Evolutionary conservation across 164 flowering plant genomes (phyloP), one percentile per base, ranked within the genome.

Genomic region (Houttuynia cordata): DNA sequence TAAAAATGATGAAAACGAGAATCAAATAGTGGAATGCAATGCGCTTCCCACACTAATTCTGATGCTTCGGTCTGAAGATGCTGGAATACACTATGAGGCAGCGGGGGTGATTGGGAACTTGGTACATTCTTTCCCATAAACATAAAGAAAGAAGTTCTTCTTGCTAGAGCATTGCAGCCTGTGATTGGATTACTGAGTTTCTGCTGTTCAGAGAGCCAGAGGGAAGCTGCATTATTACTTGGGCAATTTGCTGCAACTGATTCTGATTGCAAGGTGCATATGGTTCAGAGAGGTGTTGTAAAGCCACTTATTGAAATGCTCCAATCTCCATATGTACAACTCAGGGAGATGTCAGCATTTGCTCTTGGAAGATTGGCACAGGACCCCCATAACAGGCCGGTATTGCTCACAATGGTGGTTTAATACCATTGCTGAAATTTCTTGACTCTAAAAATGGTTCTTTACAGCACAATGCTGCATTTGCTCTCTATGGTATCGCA

Each of bases 61-160:
- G 60, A 94, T 94, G 99, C 88, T 94, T 55, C 77, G 88, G 30
- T 88, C 96, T 25, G 96, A 91, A 74, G 96, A 94, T 78, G 77
- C 97, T 73, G 88, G 87, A 20, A 88, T 91, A 70, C 99, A 94
- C 66, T 91, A 91, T 77, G 99, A 94, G 73, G 97, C 99, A 76
- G 99, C 91, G 78, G 99, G 99, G 60, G 99, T 94, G 7, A 91
- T 94, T 64, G 99, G 99, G 66, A 94, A 94, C 75, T 75, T 94
- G 70, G 99, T 94, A 3, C 99, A 94, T 64, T 94, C 99, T 25
- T 94, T 97, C 1, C 96, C 97, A n/a, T n/a, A 14, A 83, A 76
- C 72, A 91, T 94, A 59, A 91, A 94, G 80, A 91, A 83, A 70
- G 97, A 85, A 69, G 99, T 94, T 68, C 93, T 94, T 57, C 76